phyloP scores from a whole-genome alignment of 2,329 filamentous ascomycete genomes.

The Colletotrichum horii region DNA sequence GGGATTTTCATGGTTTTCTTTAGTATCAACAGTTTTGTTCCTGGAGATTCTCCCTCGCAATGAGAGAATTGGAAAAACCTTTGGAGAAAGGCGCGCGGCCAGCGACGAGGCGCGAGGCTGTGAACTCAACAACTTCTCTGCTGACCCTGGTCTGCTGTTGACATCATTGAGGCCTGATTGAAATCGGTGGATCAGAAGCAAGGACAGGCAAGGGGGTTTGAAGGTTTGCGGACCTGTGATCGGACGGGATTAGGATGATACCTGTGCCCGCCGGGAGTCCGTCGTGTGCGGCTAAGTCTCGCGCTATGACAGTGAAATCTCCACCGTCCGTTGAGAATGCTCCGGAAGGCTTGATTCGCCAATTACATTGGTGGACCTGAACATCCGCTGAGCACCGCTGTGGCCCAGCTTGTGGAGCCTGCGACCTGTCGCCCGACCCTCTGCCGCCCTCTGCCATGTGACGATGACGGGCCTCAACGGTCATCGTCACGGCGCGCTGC shows the following conservation, averaged over 20 bases:
- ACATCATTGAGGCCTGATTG: constrained; percentile 21
- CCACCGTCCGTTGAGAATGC: constrained; percentile 11
- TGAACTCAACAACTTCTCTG: constrained; percentile 18
- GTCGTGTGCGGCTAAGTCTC: not conserved
- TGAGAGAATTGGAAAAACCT: not conserved
- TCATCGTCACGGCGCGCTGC: not conserved
- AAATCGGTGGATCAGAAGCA: constrained; percentile 13
- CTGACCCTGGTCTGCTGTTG: constrained; percentile 17
- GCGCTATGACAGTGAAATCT: not conserved
- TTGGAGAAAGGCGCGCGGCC: not conserved
- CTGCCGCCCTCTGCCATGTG: constrained; percentile 13
- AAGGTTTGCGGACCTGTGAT: not conserved
- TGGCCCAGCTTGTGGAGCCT: constrained; percentile 9
- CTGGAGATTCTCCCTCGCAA: not conserved
- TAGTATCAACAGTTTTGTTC: not conserved
- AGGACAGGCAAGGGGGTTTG: not conserved
- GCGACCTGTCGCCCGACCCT: not conserved
- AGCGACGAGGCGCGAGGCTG: constrained; percentile 3
- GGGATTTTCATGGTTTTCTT: not conserved
- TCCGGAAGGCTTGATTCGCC: constrained; percentile 15
- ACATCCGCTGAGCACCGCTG: not conserved
- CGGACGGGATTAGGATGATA: not conserved
- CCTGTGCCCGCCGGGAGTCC: not conserved
- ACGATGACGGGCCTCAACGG: constrained; percentile 5
- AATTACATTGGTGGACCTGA: not conserved